Evolutionary conservation across 441 rosid genomes (phyloP), one percentile per base, ranked within the genome.

Genomic region (Omphalea diandra): DNA sequence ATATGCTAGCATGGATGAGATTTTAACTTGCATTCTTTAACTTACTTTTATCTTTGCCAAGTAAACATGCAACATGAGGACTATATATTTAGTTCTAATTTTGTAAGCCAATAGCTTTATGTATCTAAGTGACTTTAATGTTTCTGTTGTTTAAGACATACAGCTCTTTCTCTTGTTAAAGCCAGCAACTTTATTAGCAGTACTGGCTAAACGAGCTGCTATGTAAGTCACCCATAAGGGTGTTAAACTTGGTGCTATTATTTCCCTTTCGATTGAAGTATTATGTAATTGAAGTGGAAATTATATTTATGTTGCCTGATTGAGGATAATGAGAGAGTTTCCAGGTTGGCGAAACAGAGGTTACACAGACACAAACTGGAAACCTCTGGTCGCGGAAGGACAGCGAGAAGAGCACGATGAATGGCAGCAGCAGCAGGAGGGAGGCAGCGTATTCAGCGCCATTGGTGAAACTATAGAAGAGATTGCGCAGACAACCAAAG

Each of bases 391-490:
- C 68, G 29, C 58, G 22, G 20, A n/a, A 32, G 77, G 27, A 24
- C 29, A 2, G 3, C 2, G 24, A 24, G 52, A 56, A 29, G 61
- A 64, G 26, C 41, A 44, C 7, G 56, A 70, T 35, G 7, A 53
- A 1, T 46, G 59, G 56, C 57, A 55, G 40, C 57, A 12, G 36
- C 57, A 61, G 64, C 20, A 41, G 7, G 78, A 67, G 29, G 72
- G 67, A 67, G 73, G 84, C 24, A 80, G 86, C 12, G 72, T 87
- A 20, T 72, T 90, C 41, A 83, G 78, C 46, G 94, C 90, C 49
- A 85, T 85, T 26, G 90, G 91, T 49, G 90, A 88, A 78, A 90
- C 98, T 66, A 77, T 86, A 81, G 85, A 27, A 1, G 94, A 83
- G 86, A 90, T 89, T 3, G 97, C 90, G 0, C 87, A 88, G 67